phyloP scores from a whole-genome alignment of 148 eudicot species.

The Salicornia ramosissima region DNA sequence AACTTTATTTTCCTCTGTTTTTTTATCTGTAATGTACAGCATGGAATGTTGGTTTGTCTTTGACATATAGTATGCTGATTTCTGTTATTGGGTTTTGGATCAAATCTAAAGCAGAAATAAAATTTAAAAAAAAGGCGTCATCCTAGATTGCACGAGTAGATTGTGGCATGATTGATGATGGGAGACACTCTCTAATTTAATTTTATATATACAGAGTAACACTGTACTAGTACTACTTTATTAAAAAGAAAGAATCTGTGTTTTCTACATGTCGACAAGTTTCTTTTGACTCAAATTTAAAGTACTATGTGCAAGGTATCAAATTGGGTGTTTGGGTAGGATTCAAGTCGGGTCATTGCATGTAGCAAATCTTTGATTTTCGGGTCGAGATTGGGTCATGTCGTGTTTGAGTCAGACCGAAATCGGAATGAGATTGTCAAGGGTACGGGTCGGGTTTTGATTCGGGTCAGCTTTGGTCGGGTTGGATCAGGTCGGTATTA shows the following conservation, averaged over 20 bases:
- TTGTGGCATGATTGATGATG: conserved; percentile 28
- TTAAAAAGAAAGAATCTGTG: conserved; percentile 8
- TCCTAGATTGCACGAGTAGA: conserved; percentile 22
- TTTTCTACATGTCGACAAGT: conserved; percentile 4
- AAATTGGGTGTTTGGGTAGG: too few relatives aligned
- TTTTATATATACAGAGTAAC: background rate
- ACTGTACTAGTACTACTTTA: conserved; percentile 17
- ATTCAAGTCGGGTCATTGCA: too few relatives aligned
- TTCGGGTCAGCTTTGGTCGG: too few relatives aligned
- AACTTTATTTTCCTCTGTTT: background rate
- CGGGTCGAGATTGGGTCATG: too few relatives aligned
- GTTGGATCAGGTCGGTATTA: too few relatives aligned
- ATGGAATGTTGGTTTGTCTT: conserved; percentile 39
- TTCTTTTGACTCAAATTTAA: conserved; percentile 12
- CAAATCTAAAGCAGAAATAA: conserved; percentile 7
- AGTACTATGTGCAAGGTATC: conserved; percentile 3
- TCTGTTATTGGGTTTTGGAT: conserved; percentile 15
- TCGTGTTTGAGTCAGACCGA: too few relatives aligned
- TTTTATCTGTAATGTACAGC: conserved; percentile 26
- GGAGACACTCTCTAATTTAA: conserved; percentile 9
- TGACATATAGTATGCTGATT: too few relatives aligned
- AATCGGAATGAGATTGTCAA: too few relatives aligned
- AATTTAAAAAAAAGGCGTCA: background rate
- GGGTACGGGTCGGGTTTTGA: too few relatives aligned
- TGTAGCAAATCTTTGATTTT: too few relatives aligned